Evolutionary conservation across 768 basidiomycete species (phyloP).

Genomic region (Terana coerulea): DNA sequence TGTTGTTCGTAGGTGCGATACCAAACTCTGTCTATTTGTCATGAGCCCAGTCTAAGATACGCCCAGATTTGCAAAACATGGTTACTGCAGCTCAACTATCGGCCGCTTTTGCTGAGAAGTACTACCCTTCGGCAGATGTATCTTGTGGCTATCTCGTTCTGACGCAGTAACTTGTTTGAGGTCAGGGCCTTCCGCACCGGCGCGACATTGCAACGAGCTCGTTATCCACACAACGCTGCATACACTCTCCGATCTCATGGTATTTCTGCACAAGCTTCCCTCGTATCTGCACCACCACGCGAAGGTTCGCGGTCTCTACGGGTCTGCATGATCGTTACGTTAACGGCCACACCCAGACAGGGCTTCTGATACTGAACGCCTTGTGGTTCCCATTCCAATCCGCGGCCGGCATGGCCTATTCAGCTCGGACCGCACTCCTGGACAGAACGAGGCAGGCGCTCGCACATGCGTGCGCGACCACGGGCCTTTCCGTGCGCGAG

Average conservation of each 20-base stretch:
- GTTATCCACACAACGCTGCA: conserved; percentile 35
- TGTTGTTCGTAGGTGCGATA: conserved; percentile 61
- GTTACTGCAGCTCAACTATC: conserved; percentile 32
- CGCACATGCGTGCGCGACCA: conserved; percentile 42
- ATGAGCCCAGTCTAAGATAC: conserved; percentile 10
- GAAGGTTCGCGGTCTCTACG: conserved; percentile 34
- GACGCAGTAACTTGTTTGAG: not conserved
- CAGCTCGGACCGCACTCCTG: conserved; percentile 41
- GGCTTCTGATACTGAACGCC: conserved; percentile 62
- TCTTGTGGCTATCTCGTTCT: not conserved
- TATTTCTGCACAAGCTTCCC: conserved; percentile 54
- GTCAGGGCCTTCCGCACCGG: not conserved
- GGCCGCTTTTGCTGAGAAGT: conserved; percentile 23
- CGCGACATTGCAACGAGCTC: not conserved
- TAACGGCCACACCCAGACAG: conserved; percentile 34
- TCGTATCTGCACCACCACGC: conserved; percentile 41
- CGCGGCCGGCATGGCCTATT: conserved; percentile 33
- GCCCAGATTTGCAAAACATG: conserved; percentile 48
- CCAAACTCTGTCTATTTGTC: not conserved
- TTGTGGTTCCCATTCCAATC: conserved; percentile 66
- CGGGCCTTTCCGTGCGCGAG: conserved; percentile 45
- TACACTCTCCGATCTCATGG: conserved; percentile 49
- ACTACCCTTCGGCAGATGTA: not conserved
- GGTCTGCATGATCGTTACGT: conserved; percentile 1
- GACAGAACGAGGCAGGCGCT: conserved; percentile 52